These are phyloP conservation scores for Suaeda aralocaspica DNA, from an alignment of 148 eudicot genomes.

Conservation along the genomic window DNA sequence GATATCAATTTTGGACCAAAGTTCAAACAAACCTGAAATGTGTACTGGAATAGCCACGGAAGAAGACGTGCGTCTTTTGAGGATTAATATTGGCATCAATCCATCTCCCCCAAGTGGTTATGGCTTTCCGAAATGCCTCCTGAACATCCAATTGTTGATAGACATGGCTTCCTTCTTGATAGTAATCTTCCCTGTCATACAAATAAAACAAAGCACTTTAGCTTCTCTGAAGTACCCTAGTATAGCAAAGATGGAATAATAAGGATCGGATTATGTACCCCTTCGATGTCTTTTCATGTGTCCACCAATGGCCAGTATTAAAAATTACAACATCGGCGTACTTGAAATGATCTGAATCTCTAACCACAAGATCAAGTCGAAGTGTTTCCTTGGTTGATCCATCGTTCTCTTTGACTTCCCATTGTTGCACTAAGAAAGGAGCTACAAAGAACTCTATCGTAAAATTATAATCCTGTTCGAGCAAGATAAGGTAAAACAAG, in stretches of 20 bases:
- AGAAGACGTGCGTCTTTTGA: slow-evolving; percentile 57
- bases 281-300: slow-evolving; percentile 76
- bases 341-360: slow-evolving; percentile 53
- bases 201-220: background rate
- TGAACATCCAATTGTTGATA: slow-evolving; percentile 59
- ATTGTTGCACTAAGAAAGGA: slow-evolving; percentile 88
- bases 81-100: slow-evolving; percentile 68
- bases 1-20: background rate
- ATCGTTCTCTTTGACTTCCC: slow-evolving; percentile 51
- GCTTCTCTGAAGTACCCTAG: background rate
- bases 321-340: slow-evolving; percentile 67
- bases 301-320: slow-evolving; percentile 99
- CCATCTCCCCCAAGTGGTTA: slow-evolving; percentile 98
- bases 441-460: slow-evolving; percentile 84
- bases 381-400: slow-evolving; percentile 79
- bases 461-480: slow-evolving; percentile 64
- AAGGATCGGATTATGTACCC: slow-evolving; percentile 46
- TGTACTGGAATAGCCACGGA: slow-evolving; percentile 85
- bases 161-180: slow-evolving; percentile 92
- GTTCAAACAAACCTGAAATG: slow-evolving; percentile 76
- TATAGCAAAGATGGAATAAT: background rate
- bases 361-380: slow-evolving; percentile 62
- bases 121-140: slow-evolving; percentile 82
- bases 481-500: background rate
- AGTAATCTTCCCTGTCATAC: slow-evolving; percentile 64